Conservation (phyloP, 1,139 yeast species). For the Entelexis sorbosivorans region DNA sequence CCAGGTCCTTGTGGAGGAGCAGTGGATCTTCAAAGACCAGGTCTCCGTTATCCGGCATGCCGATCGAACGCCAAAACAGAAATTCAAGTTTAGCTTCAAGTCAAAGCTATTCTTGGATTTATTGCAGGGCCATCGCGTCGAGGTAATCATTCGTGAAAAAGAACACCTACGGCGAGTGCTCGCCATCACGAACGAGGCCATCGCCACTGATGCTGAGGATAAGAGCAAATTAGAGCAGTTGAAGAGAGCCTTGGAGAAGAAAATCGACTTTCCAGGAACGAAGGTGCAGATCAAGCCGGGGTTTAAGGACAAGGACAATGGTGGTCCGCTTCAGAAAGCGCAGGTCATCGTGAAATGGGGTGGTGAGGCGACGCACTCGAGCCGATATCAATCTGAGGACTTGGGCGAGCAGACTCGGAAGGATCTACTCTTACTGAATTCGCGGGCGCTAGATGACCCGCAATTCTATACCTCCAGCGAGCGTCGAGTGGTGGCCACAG, state of each 20-base stretch:
- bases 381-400: conserved; percentile 86
- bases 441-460: conserved; percentile 73
- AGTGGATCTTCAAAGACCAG: conserved; percentile 93
- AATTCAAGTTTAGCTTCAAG: conserved; percentile 87
- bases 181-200: conserved; percentile 74
- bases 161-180: conserved; percentile 76
- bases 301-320: conserved; percentile 23
- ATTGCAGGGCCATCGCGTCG: conserved; percentile 89
- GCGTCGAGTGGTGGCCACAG: conserved; percentile 85
- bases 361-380: conserved; percentile 98
- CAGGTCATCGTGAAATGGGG: conserved; percentile 98
- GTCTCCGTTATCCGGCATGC: conserved; percentile 93
- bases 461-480: conserved; percentile 87
- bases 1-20: conserved; percentile 45
- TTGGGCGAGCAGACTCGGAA: conserved; percentile 93
- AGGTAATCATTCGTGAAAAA: conserved; percentile 85
- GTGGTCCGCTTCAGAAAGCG: conserved; percentile 77
- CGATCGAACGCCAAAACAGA: conserved; percentile 98
- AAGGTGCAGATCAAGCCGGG: conserved; percentile 93
- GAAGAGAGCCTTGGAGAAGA: conserved; percentile 75
- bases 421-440: conserved; percentile 74
- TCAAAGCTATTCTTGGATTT: conserved; percentile 77
- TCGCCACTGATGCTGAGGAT: conserved; percentile 70
- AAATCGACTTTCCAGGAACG: conserved; percentile 86
- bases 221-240: conserved; percentile 62